Percentiles rank a stretch among this genome's conserved stretches.
Evolutionary conservation across 345 rosid species (phyloP).

Genomic region (Trapa incisa): DNA sequence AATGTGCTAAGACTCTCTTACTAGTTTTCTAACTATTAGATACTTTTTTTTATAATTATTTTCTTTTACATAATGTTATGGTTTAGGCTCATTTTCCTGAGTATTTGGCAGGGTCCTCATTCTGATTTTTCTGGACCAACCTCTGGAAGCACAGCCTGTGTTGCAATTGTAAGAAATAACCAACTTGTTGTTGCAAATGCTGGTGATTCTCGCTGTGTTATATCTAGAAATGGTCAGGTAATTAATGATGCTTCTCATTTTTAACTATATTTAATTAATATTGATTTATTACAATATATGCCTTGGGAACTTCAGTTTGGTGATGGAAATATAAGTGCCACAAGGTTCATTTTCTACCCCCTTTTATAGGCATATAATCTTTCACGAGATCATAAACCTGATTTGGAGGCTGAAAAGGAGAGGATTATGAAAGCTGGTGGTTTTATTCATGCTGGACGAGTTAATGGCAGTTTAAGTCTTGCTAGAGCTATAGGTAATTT

Average conservation of each 20-base stretch:
- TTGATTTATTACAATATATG: neutral
- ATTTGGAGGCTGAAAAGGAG: constrained; percentile 83
- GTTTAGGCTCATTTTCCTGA: too few relatives aligned
- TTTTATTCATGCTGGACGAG: constrained; percentile 81
- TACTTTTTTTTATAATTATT: too few relatives aligned
- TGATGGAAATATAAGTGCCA: neutral
- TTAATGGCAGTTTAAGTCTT: constrained; percentile 94
- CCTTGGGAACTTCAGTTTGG: neutral
- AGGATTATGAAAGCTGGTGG: constrained; percentile 96
- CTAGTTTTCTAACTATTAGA: too few relatives aligned
- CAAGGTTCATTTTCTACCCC: neutral
- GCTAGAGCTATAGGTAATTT: constrained; percentile 85
- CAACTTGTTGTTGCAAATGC: constrained; percentile 83
- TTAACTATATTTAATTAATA: neutral
- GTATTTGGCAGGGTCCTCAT: constrained; percentile 61
- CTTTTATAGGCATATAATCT: constrained; percentile 74
- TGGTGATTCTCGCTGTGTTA: constrained; percentile 94
- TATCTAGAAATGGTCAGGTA: constrained; percentile 94
- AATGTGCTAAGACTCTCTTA: too few relatives aligned
- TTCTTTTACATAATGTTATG: too few relatives aligned
- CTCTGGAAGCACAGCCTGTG: constrained; percentile 95
- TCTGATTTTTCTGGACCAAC: constrained; percentile 91
- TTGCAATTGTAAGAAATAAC: constrained; percentile 55
- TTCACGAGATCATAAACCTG: constrained; percentile 96
- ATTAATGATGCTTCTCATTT: constrained; percentile 3